Evolutionary conservation across 2,329 filamentous ascomycete genomes (phyloP).

Genomic region (Aspergillus quadrilineatus): DNA sequence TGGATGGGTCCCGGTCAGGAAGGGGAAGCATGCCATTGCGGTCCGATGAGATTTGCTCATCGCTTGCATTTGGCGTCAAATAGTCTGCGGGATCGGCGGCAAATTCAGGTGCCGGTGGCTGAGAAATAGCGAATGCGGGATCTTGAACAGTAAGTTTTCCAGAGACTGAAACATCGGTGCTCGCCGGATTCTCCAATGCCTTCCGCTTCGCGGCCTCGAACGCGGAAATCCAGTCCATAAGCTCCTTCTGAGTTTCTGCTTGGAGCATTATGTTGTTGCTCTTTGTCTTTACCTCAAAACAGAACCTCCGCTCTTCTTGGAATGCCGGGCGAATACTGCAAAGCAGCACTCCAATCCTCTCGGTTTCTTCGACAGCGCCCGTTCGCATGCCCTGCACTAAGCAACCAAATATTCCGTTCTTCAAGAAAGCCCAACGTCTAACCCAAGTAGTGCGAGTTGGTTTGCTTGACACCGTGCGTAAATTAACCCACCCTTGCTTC

Average conservation of each 20-base stretch:
- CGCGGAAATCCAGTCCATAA: constrained; percentile 91
- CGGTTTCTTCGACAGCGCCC: constrained; percentile 87
- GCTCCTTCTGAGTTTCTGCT: constrained; percentile 84
- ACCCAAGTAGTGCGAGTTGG: constrained; percentile 88
- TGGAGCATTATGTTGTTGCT: constrained; percentile 86
- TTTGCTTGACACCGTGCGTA: constrained; percentile 79
- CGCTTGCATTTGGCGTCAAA: constrained; percentile 54
- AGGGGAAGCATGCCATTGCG: constrained; percentile 65
- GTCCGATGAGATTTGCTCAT: constrained; percentile 59
- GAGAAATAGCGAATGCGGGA: constrained; percentile 88
- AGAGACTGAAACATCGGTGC: constrained; percentile 48
- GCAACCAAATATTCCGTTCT: constrained; percentile 94
- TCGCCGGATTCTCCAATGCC: constrained; percentile 72
- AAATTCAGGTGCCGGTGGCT: constrained; percentile 85
- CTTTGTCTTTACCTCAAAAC: constrained; percentile 98
- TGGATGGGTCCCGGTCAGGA: constrained; percentile 60
- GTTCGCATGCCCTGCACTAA: constrained; percentile 76
- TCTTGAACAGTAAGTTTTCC: constrained; percentile 50
- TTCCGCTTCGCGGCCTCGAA: constrained; percentile 94
- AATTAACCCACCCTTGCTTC: constrained; percentile 93
- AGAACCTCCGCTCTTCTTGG: constrained; percentile 90
- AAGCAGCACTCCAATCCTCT: constrained; percentile 90
- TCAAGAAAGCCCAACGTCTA: constrained; percentile 91
- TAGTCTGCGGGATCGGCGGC: constrained; percentile 75
- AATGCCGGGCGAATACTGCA: constrained; percentile 91